These are phyloP conservation scores for Pulicaria dysenterica DNA, from an alignment of 129 eudicot species.

Conservation along the genomic window DNA sequence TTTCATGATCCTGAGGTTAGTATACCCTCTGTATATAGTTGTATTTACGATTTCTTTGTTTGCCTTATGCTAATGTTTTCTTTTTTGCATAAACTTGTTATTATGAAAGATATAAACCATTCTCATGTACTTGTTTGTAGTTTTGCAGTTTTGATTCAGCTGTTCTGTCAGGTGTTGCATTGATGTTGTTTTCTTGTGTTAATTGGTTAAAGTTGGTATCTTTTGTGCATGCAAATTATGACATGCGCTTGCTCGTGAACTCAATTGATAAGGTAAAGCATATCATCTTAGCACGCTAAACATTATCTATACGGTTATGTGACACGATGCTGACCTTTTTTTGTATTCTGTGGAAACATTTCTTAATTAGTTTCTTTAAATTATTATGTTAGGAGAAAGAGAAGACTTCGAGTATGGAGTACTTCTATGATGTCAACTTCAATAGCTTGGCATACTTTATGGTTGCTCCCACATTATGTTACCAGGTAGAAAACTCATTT, in stretches of 20 bases:
- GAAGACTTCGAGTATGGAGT: slow-evolving; percentile 49
- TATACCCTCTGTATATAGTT: not conserved
- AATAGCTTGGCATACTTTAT: slow-evolving; percentile 86
- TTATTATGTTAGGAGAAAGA: slow-evolving; percentile 49
- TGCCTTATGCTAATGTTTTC: not conserved
- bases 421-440: slow-evolving; percentile 60
- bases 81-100: not conserved
- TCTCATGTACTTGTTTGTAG: slow-evolving; percentile 11
- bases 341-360: slow-evolving; percentile 16
- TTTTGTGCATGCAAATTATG: slow-evolving; percentile 87
- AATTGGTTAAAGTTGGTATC: slow-evolving; percentile 95
- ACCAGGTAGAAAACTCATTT: slow-evolving; percentile 58
- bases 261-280: slow-evolving; percentile 62
- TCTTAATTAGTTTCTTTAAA: not conserved
- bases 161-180: slow-evolving; percentile 71
- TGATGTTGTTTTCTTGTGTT: slow-evolving; percentile 78
- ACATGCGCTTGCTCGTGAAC: slow-evolving; percentile 67
- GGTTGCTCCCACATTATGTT: slow-evolving; percentile 95
- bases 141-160: slow-evolving; percentile 88
- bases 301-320: not conserved
- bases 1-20: slow-evolving; percentile 77
- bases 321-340: not conserved
- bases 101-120: slow-evolving; percentile 17
- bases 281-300: too few species aligned
- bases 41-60: not conserved